Evolutionary conservation across 2,329 filamentous ascomycete species (phyloP), one percentile per base, ranked within the genome.

Genomic region (Fusarium paranaense): DNA sequence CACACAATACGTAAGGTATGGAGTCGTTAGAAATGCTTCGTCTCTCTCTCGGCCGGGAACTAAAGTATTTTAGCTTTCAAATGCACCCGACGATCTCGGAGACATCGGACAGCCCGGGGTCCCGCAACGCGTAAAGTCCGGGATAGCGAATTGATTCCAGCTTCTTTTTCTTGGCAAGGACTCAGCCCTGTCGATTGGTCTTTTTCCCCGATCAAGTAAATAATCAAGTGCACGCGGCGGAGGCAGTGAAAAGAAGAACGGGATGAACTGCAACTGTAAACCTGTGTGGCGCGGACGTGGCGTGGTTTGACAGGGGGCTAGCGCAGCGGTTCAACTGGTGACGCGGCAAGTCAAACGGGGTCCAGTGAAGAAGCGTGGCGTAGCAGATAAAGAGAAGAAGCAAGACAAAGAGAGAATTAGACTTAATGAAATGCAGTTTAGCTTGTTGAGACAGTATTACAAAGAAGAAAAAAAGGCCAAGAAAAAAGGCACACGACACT

Each of bases 1-100:
- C 37, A 40, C 32, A 37, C 32, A 60, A 30, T 73, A 72, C 60
- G 71, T 37, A 57, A 57, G 54, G 20, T 64, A 72, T 62, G 72
- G 65, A 66, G 61, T 58, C 38, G 11, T 32, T 74, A 58, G 64
- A 71, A 73, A 71, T 68, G 60, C 42, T 45, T 20, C 22, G 20
- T 4, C 25, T 18, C 6, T 70, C 64, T 72, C 72, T 70, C 69
- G 52, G 69, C 64, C 67, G 63, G 63, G 54, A 47, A 35, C 40
- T 60, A 57, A 38, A 25, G 45, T 14, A 32, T 58, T 30, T 67
- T 67, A 54, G 60, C 38, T 32, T 27, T 30, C 45, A 14, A 10
- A 20, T 32, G 32, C 22, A 32, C 33, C 62, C 45, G 37, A 33
- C 63, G 52, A 67, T 64, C 65, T 67, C 65, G 65, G 52, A 42